A percentile compares a stretch with the other conserved stretches of the same genome.
phyloP scores from a whole-genome alignment of 768 basidiomycete species.

The Sarcomyxa edulis region DNA sequence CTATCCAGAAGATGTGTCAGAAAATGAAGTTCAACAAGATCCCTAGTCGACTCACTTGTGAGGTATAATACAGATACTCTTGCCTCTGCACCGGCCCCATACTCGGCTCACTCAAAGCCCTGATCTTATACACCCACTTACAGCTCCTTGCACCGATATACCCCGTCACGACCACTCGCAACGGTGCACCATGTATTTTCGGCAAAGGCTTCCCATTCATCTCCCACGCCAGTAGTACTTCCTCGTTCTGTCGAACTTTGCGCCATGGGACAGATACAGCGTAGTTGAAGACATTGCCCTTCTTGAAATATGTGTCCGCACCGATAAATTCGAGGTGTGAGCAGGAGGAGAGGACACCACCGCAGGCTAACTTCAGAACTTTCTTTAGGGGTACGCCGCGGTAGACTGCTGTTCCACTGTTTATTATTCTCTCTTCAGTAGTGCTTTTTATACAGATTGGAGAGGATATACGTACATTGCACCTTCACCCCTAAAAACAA shows the following conservation, averaged over 20 bases:
- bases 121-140: constrained; percentile 52
- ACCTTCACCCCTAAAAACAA: constrained; percentile 32
- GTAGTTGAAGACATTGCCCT: constrained; percentile 29
- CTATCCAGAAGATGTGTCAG: constrained; percentile 17
- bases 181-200: constrained; percentile 45
- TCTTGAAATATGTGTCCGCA: constrained; percentile 53
- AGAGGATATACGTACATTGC: constrained; percentile 32
- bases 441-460: no score
- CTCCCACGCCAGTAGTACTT: constrained; percentile 50
- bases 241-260: constrained; percentile 40
- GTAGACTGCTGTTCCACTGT: constrained; percentile 46
- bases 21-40: not conserved
- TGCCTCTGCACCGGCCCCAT: constrained; percentile 47
- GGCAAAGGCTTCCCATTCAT: constrained; percentile 45
- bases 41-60: constrained; percentile 27
- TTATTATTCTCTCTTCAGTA: no score
- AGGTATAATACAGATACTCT: constrained; percentile 49
- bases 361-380: constrained; percentile 46
- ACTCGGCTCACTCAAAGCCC: constrained; percentile 42
- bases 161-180: constrained; percentile 46
- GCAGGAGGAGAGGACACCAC: constrained; percentile 41
- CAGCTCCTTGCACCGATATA: constrained; percentile 50
- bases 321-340: constrained; percentile 52
- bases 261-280: constrained; percentile 47
- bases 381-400: constrained; percentile 50